phyloP scores from a whole-genome alignment of 345 rosid species.

The Eucalyptus sp. region DNA sequence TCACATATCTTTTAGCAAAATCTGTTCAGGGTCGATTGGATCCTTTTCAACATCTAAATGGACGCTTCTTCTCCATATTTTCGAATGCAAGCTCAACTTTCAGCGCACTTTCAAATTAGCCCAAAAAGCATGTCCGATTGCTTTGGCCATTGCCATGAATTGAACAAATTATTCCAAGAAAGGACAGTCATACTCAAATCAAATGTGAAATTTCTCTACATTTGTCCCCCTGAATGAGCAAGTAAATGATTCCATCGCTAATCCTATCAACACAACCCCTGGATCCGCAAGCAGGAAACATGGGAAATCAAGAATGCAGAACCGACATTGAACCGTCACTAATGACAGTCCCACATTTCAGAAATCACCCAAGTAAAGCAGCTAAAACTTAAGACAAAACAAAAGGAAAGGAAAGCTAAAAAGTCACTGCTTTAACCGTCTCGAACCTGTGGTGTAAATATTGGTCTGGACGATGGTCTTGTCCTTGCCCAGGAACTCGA shows the following conservation, averaged over 20 bases:
- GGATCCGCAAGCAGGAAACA: background rate
- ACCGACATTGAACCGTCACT: background rate
- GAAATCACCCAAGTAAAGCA: background rate
- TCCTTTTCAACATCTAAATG: background rate
- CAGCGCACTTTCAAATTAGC: background rate
- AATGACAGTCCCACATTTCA: background rate
- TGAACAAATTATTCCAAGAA: background rate
- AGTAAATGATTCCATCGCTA: background rate
- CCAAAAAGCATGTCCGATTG: background rate
- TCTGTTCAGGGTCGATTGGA: background rate
- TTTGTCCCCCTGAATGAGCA: background rate
- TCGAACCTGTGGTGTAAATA: conserved; percentile 29
- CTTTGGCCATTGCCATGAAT: background rate
- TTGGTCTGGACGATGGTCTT: conserved; percentile 37
- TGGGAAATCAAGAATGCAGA: background rate
- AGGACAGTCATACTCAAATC: background rate
- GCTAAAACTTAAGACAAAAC: background rate
- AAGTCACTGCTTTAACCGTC: background rate
- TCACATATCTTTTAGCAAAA: background rate
- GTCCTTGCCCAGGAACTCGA: conserved; percentile 58
- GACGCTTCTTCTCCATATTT: background rate
- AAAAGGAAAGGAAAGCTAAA: background rate
- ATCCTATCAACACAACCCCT: background rate
- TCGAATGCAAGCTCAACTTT: background rate
- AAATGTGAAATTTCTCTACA: background rate